Percentiles rank a stretch among this genome's conserved stretches.
Evolutionary conservation across 2,329 filamentous ascomycete genomes (phyloP).

Genomic region (Nemania diffusa): DNA sequence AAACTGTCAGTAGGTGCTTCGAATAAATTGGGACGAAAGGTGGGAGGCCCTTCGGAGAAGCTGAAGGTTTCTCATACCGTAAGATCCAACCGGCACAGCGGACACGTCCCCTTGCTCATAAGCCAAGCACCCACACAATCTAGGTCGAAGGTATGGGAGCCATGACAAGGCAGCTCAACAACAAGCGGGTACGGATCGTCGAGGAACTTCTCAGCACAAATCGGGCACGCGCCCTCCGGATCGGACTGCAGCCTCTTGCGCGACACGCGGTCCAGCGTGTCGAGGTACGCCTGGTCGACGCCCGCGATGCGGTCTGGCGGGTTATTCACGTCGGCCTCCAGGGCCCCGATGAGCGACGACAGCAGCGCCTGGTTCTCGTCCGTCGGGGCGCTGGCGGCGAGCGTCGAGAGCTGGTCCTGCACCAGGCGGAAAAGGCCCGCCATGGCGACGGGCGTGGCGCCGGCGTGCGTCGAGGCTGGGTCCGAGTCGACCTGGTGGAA

Average conservation of each 20-base stretch:
- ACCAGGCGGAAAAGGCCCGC: conserved; percentile 68
- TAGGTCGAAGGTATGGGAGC: conserved; percentile 69
- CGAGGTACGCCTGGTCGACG: conserved; percentile 68
- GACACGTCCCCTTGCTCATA: conserved; percentile 71
- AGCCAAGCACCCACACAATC: conserved; percentile 75
- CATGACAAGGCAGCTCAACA: conserved; percentile 71
- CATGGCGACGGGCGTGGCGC: conserved; percentile 69
- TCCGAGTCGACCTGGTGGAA: conserved; percentile 62
- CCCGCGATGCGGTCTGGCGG: conserved; percentile 64
- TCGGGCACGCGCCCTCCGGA: conserved; percentile 66
- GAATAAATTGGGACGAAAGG: neutral
- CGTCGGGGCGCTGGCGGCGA: conserved; percentile 60
- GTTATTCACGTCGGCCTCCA: conserved; percentile 63
- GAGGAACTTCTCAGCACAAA: conserved; percentile 70
- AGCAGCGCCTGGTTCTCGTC: conserved; percentile 62
- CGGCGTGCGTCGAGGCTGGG: conserved; percentile 62
- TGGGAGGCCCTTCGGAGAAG: neutral
- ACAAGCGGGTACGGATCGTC: conserved; percentile 72
- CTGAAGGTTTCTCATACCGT: conserved; percentile 43
- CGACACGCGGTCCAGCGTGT: conserved; percentile 67
- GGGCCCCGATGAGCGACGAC: conserved; percentile 56
- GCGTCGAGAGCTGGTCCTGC: conserved; percentile 67
- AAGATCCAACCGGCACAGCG: conserved; percentile 70
- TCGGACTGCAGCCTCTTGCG: conserved; percentile 57
- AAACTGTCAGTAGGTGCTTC: conserved; percentile 1